A percentile compares a stretch with the other conserved stretches of the same genome.
These are phyloP conservation scores for Chrysanthemum makinoi DNA, from an alignment of 129 eudicot genomes.

Conservation along the genomic window DNA sequence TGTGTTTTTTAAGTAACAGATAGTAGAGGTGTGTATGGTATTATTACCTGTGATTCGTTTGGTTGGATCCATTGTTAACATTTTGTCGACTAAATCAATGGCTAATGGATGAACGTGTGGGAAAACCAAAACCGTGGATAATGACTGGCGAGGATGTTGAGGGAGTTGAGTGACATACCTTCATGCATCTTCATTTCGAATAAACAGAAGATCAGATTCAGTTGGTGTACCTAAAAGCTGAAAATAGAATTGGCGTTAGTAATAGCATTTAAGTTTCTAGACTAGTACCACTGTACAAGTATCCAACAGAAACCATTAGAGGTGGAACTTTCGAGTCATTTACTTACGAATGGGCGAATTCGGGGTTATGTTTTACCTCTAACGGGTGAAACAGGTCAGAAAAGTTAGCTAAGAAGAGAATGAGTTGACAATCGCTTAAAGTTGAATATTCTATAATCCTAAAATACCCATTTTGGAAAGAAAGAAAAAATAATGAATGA, in stretches of 20 bases:
- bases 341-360: too few relatives aligned
- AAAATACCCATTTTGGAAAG: too few relatives aligned
- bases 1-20: background rate
- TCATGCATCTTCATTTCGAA: conserved; percentile 75
- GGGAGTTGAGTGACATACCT: conserved; percentile 80
- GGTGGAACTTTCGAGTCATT: too few relatives aligned
- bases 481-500: too few relatives aligned
- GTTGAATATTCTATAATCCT: too few relatives aligned
- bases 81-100: conserved; percentile 79
- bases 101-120: conserved; percentile 85
- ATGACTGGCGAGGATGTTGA: conserved; percentile 59
- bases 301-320: background rate
- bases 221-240: conserved; percentile 87
- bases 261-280: background rate
- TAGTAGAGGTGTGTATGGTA: background rate
- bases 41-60: conserved; percentile 77
- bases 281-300: background rate
- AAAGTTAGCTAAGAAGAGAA: too few relatives aligned
- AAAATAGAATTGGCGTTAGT: conserved; percentile 5
- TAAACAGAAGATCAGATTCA: conserved; percentile 70
- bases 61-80: conserved; percentile 76
- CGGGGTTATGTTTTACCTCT: too few relatives aligned
- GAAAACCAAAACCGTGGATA: conserved; percentile 49
- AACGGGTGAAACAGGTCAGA: too few relatives aligned
- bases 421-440: too few relatives aligned